Evolutionary conservation across 169 alveolate genomes (phyloP).

Genomic region (Babesia bovis): DNA sequence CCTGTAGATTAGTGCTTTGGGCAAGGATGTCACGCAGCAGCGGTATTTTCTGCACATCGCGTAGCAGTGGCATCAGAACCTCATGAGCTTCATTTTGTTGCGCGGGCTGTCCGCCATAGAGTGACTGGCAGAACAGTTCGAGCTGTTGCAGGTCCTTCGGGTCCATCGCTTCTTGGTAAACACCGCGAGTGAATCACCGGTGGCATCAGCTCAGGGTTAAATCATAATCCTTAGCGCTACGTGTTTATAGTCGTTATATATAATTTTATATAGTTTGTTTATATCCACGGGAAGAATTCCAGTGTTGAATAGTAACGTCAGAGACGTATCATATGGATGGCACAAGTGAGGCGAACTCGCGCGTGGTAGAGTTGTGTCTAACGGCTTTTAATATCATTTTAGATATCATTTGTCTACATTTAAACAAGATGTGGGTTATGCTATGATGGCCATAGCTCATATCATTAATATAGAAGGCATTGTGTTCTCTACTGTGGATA

Average conservation of each 20-base stretch:
- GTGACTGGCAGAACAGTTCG: constrained; percentile 85
- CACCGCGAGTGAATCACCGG: constrained; percentile 7
- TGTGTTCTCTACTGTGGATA: too few relatives aligned
- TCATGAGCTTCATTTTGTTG: constrained; percentile 90
- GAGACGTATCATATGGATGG: not conserved
- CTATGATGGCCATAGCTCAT: too few relatives aligned
- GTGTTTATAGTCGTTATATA: not conserved
- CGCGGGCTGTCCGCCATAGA: constrained; percentile 83
- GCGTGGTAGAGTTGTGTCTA: not conserved
- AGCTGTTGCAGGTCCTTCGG: constrained; percentile 83
- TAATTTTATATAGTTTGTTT: too few relatives aligned
- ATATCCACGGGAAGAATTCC: not conserved
- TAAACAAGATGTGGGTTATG: too few relatives aligned
- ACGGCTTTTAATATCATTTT: not conserved
- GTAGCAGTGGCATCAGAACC: constrained; percentile 86
- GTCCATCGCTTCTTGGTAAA: constrained; percentile 36
- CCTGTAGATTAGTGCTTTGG: constrained; percentile 82
- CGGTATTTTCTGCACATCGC: constrained; percentile 81
- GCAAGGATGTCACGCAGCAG: constrained; percentile 80
- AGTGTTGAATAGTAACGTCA: not conserved
- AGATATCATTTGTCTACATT: too few relatives aligned
- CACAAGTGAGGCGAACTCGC: constrained; percentile 15
- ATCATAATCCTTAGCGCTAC: constrained; percentile 25
- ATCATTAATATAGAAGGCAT: too few relatives aligned
- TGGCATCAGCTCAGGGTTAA: constrained; percentile 4